Evolutionary conservation across 2,329 filamentous ascomycete species (phyloP), one percentile per base, ranked within the genome.

Genomic region (Neonectria magnoliae): DNA sequence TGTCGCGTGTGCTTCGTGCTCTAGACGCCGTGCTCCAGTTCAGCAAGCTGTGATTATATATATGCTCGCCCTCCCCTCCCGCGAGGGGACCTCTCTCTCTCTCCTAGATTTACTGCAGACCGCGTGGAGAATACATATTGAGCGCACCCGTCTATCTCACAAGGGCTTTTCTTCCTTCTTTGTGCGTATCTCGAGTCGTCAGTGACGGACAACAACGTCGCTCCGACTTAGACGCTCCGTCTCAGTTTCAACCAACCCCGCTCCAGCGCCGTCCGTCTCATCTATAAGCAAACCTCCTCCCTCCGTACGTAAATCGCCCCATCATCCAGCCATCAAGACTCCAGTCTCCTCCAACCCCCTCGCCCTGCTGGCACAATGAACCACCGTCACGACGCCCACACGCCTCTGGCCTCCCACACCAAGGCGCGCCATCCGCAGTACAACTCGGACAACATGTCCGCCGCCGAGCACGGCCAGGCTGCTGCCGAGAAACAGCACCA

Each of bases 361-460:
- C 36, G 8, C 45, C 29, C 18, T 31, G 42, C 22, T 36, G 7
- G 22, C 50, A 38, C 64, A 53, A 66, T 66, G 64, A 44, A 50
- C 20, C 22, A 11, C 25, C 27, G 25, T 14, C 42, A 58, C 38
- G 11, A 7, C 42, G 18, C 56, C 27, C 31, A 33, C 33, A 31
- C 36, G 45, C 29, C 52, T 42, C 41, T 48, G 27, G 27, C 25
- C 50, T 22, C 33, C 36, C 20, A 50, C 45, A 64, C 57, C 41
- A 60, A 53, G 36, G 42, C 38, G 27, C 52, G 50, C 8, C 62
- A 50, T 50, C 60, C 66, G 13, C 64, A 67, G 27, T 64, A 62
- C 64, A 64, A 68, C 36, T 13, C 18, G n/a, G 50, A 41, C 61
- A 58, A 66, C 55, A 14, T 64, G n/a, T 62, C 66, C 18, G 56